phyloP scores from a whole-genome alignment of 177 flowering plant species.

The Telopea speciosissima region DNA sequence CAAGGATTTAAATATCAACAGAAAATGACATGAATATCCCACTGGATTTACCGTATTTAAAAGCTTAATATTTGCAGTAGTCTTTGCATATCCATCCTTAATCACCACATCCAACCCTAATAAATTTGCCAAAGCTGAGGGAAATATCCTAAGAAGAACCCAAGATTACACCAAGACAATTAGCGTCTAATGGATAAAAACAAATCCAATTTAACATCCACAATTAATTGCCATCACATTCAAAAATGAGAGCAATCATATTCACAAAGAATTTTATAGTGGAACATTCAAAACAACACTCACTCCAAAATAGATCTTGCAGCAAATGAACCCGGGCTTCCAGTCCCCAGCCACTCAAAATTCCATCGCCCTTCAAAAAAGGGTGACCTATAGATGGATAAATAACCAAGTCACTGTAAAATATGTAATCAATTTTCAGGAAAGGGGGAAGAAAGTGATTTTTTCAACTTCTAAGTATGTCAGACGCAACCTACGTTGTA shows the following conservation, averaged over 20 bases:
- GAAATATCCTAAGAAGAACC: slow-evolving; percentile 59
- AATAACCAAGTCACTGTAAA: background rate
- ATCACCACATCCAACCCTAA: slow-evolving; percentile 58
- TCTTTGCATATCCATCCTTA: slow-evolving; percentile 63
- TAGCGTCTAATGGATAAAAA: background rate
- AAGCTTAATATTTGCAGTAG: slow-evolving; percentile 54
- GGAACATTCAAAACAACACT: slow-evolving; percentile 23
- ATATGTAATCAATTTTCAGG: background rate
- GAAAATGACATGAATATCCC: background rate
- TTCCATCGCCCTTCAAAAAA: slow-evolving; percentile 87
- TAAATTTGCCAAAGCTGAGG: slow-evolving; percentile 61
- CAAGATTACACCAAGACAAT: slow-evolving; percentile 8
- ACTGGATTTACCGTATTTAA: slow-evolving; percentile 54
- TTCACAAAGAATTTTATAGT: background rate
- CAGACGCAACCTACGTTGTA: slow-evolving; percentile 55
- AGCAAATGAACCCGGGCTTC: slow-evolving; percentile 64
- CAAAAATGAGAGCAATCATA: background rate
- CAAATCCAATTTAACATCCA: background rate
- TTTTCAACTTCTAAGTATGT: background rate
- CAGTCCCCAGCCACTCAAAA: slow-evolving; percentile 81
- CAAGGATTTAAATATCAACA: background rate
- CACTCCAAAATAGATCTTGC: slow-evolving; percentile 64
- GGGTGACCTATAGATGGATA: slow-evolving; percentile 57
- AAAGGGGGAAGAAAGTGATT: background rate
- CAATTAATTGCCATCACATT: background rate